Percentiles rank a stretch among this genome's conserved stretches.
phyloP scores from a whole-genome alignment of 257 asterid species.

The Galeopsis tetrahit region DNA sequence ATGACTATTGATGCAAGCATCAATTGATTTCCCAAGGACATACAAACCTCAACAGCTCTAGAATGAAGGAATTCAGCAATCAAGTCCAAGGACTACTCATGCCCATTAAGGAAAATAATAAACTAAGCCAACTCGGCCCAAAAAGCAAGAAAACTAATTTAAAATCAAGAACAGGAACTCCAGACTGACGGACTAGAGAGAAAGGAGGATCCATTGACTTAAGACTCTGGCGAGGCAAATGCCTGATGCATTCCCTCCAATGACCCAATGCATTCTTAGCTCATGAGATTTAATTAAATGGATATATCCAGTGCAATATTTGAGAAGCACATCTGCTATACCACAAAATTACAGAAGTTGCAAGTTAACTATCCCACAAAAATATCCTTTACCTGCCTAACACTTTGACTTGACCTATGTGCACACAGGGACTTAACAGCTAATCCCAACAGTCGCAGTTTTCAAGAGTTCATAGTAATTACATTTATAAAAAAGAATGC shows the following conservation, averaged over 20 bases:
- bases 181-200: constrained; percentile 13
- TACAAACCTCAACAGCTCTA: constrained; percentile 18
- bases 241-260: constrained; percentile 19
- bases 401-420: neutral
- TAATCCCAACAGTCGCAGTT: neutral
- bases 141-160: neutral
- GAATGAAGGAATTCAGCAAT: neutral
- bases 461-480: neutral
- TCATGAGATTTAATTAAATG: neutral
- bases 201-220: neutral
- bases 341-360: neutral
- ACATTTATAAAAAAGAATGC: too few relatives aligned
- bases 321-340: neutral
- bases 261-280: neutral
- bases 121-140: constrained; percentile 19
- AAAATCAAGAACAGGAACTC: constrained; percentile 9
- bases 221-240: constrained; percentile 24
- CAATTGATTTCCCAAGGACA: neutral
- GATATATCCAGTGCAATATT: neutral
- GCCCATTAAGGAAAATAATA: neutral
- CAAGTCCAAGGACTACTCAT: constrained; percentile 9
- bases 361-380: constrained; percentile 1
- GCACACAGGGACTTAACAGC: neutral
- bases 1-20: neutral
- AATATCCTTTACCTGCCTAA: neutral